These are phyloP conservation scores for Dryas drummondii DNA, from an alignment of 306 rosid genomes.

Conservation along the genomic window DNA sequence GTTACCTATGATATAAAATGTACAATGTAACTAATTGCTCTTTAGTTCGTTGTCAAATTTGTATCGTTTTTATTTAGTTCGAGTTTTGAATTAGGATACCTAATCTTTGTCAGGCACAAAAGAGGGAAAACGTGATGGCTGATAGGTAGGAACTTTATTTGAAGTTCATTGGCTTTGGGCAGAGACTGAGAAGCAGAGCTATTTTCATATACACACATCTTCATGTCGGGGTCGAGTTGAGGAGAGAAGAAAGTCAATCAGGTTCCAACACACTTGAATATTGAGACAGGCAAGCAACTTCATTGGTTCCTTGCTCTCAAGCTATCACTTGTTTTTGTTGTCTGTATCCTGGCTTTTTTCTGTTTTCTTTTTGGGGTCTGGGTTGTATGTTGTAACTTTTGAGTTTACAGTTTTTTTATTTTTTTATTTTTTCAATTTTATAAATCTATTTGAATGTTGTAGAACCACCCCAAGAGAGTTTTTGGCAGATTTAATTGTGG, in stretches of 20 bases:
- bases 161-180: neutral
- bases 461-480: neutral
- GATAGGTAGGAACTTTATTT: neutral
- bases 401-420: neutral
- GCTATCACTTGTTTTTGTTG: slow-evolving; percentile 1
- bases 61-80: neutral
- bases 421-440: no score
- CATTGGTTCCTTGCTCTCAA: neutral
- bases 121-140: neutral
- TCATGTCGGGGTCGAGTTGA: neutral
- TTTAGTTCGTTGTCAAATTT: slow-evolving; percentile 13
- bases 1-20: neutral
- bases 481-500: neutral
- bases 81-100: neutral
- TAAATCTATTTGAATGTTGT: neutral
- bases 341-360: neutral
- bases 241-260: neutral
- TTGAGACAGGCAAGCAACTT: slow-evolving; percentile 1
- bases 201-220: neutral
- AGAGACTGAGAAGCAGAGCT: neutral
- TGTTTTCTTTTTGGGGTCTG: neutral
- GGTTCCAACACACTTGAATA: neutral
- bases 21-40: slow-evolving; percentile 10
- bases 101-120: neutral
- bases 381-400: neutral